phyloP scores from a whole-genome alignment of 1,139 yeast species.

The Blastobotrys niveus region DNA sequence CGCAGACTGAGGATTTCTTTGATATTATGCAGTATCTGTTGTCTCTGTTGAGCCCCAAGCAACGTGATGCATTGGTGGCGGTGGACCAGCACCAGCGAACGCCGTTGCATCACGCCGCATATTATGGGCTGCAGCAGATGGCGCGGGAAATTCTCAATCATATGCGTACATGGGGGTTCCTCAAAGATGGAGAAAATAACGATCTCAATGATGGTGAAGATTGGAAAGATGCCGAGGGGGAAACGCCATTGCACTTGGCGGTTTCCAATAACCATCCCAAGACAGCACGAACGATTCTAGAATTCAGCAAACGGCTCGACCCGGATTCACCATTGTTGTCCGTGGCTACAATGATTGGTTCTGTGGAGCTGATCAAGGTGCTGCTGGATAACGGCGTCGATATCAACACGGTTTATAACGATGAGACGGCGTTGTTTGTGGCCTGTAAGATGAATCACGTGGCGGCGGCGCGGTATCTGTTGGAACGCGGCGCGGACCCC shows the following conservation, averaged over 20 bases:
- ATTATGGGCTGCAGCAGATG: constrained; percentile 70
- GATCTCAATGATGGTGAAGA: constrained; percentile 41
- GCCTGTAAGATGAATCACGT: constrained; percentile 62
- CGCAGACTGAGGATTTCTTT: constrained; percentile 39
- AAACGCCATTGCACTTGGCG: constrained; percentile 80
- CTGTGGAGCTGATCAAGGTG: constrained; percentile 50
- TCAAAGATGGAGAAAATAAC: no score
- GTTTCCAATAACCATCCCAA: constrained; percentile 78
- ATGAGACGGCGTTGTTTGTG: constrained; percentile 77
- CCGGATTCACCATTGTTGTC: constrained; percentile 51
- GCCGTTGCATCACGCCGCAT: constrained; percentile 87
- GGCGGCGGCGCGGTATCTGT: constrained; percentile 52
- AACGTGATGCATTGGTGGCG: constrained; percentile 52
- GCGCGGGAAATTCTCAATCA: constrained; percentile 52
- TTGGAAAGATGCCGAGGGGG: constrained; percentile 83
- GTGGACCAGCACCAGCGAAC: constrained; percentile 75
- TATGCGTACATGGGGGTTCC: constrained; percentile 47
- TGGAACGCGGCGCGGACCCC: constrained; percentile 54
- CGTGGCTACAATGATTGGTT: constrained; percentile 62
- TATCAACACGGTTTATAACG: constrained; percentile 55
- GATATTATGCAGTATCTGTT: constrained; percentile 51
- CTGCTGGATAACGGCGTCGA: constrained; percentile 58
- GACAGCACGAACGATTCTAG: constrained; percentile 59
- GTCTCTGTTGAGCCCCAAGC: constrained; percentile 46
- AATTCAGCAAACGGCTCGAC: constrained; percentile 29